Evolutionary conservation across 1,139 yeast genomes (phyloP).

Genomic region (Yamadazyma dushanensis): DNA sequence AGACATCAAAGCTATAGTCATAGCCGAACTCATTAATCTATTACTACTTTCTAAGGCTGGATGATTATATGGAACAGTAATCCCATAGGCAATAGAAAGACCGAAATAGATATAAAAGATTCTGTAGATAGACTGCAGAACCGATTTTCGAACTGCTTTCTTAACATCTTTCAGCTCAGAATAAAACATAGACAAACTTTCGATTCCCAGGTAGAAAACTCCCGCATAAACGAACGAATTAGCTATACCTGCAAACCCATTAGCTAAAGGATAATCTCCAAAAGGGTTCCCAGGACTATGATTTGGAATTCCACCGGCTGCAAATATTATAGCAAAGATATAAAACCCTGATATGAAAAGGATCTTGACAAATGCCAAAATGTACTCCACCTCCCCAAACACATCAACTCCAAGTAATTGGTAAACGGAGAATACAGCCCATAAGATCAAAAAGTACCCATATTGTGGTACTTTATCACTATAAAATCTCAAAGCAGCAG

Average conservation of each 20-base stretch:
- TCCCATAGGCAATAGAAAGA: conserved; percentile 39
- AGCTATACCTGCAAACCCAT: conserved; percentile 42
- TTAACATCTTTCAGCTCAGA: conserved; percentile 64
- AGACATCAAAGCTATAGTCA: conserved; percentile 59
- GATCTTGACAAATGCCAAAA: conserved; percentile 39
- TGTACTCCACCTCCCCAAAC: conserved; percentile 46
- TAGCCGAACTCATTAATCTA: conserved; percentile 56
- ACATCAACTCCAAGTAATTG: conserved; percentile 42
- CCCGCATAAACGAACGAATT: conserved; percentile 52
- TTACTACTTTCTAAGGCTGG: conserved; percentile 33
- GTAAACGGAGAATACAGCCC: conserved; percentile 34
- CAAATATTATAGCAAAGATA: conserved; percentile 39
- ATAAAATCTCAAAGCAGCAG: conserved; percentile 29
- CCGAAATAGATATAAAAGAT: conserved; percentile 40
- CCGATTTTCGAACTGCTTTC: conserved; percentile 53
- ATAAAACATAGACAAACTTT: conserved; percentile 63
- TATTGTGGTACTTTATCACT: conserved; percentile 32
- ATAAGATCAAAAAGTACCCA: conserved; percentile 34
- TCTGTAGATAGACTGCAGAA: conserved; percentile 48
- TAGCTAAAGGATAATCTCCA: conserved; percentile 40
- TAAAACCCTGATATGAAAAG: conserved; percentile 42
- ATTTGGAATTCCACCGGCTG: conserved; percentile 45
- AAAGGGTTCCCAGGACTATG: conserved; percentile 41
- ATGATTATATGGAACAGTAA: conserved; percentile 41
- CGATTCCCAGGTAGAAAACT: conserved; percentile 68